Evolutionary conservation across 2,329 filamentous ascomycete genomes (phyloP), one percentile per base, ranked within the genome.

Genomic region (Penicillium thymicola): DNA sequence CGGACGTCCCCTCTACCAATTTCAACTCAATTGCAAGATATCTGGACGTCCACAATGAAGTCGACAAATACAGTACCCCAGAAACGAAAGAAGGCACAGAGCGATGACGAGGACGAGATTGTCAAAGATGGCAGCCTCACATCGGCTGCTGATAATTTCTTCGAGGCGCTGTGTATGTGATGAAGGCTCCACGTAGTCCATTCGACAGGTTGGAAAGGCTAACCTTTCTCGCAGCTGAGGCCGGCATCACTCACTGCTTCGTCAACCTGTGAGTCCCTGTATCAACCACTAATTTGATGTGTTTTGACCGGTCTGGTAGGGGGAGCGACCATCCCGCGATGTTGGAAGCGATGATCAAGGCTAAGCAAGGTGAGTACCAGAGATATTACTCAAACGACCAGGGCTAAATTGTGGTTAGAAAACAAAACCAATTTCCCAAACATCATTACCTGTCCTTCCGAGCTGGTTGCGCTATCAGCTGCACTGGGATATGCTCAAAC

Each of bases 391-490:
- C 10, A 21, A 23, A 16, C 18, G 8, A 21, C n/a, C 25, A 40
- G 3, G 23, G 16, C 41, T 54, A 0, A 51, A 16, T 32, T 2
- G 1, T 16, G 7, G 11, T 16, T 23, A 63, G 61, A 55, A 23
- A 61, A 59, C 28, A 36, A 53, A 18, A 81, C 75, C 34, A 77
- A 81, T 10, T 90, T 90, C 51, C 88, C 88, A 1, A 80, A 79
- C 49, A 87, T 91, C 62, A 86, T 91, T 56, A 91, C 89, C 16
- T 91, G 88, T 68, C 88, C 88, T 0, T 89, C 89, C 54, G 89
- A 91, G 82, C 90, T 91, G 85, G 89, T 91, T 8, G 89, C 89
- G 13, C 81, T 92, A 67, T 91, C 88, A 53, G 89, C 90, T 84
- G 89, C 89, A 16, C 87, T 92, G 70, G 89, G 89, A 51, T 91